Evolutionary conservation across 805 yeast genomes (phyloP).

Genomic region (Spathaspora girioi): DNA sequence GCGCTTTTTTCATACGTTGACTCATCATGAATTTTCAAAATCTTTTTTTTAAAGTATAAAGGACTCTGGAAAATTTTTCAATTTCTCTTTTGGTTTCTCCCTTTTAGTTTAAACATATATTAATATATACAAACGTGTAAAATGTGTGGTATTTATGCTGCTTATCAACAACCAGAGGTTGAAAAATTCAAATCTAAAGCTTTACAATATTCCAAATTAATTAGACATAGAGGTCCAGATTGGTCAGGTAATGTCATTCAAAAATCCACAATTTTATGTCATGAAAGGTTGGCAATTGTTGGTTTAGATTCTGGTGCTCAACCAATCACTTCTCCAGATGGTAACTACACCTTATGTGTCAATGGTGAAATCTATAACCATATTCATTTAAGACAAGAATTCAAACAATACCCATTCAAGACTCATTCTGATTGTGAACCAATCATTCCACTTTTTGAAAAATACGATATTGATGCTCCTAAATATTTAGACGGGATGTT

Average conservation of each 20-base stretch:
- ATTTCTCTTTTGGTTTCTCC: background rate
- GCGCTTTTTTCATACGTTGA: background rate
- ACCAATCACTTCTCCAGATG: conserved; percentile 85
- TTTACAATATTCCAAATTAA: conserved; percentile 82
- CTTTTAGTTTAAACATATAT: background rate
- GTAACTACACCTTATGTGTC: conserved; percentile 70
- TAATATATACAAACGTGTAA: too few relatives aligned
- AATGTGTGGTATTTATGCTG: conserved; percentile 98
- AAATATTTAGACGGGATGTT: conserved; percentile 96
- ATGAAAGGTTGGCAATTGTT: conserved; percentile 96
- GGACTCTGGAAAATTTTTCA: background rate
- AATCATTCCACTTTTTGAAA: conserved; percentile 85
- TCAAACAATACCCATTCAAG: conserved; percentile 69
- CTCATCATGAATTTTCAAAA: background rate
- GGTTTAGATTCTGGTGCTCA: conserved; percentile 98
- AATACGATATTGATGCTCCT: conserved; percentile 88
- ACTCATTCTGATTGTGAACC: conserved; percentile 96
- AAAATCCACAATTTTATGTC: conserved; percentile 80
- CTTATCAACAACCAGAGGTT: conserved; percentile 76
- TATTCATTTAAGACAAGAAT: conserved; percentile 76
- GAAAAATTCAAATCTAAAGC: conserved; percentile 83
- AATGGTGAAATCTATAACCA: conserved; percentile 99
- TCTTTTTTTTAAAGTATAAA: background rate
- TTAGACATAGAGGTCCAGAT: conserved; percentile 99
- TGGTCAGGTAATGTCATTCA: conserved; percentile 90